These are phyloP conservation scores for Beauveria bassiana DNA, from an alignment of 2,329 filamentous ascomycete species.

Conservation along the genomic window DNA sequence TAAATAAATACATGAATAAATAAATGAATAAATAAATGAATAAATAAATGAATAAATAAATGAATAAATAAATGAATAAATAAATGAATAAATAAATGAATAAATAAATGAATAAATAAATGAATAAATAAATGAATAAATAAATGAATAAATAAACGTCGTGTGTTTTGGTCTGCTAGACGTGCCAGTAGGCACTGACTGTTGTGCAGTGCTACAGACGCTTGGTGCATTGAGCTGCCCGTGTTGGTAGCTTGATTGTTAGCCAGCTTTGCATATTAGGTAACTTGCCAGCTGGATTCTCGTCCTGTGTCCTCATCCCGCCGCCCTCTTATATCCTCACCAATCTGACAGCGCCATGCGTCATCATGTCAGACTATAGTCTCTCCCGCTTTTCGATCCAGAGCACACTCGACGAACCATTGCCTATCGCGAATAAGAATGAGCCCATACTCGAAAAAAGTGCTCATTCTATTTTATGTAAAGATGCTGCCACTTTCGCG, in stretches of 20 bases:
- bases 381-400: background rate
- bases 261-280: background rate
- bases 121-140: background rate
- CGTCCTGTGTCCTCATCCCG: background rate
- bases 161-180: background rate
- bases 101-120: background rate
- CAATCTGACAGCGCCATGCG: conserved; percentile 7
- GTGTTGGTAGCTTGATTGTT: background rate
- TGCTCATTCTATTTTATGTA: conserved; percentile 5
- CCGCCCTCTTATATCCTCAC: background rate
- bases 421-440: conserved; percentile 5
- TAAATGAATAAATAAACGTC: background rate
- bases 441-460: background rate
- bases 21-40: no score
- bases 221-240: background rate
- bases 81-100: background rate
- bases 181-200: background rate
- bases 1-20: no score
- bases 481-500: conserved; percentile 7
- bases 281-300: background rate
- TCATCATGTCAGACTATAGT: conserved; percentile 13
- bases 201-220: background rate
- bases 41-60: background rate
- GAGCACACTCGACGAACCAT: conserved; percentile 3
- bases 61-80: background rate